Evolutionary conservation across 169 alveolate species (phyloP), one percentile per base, ranked within the genome.

Genomic region (Theileria sp.): DNA sequence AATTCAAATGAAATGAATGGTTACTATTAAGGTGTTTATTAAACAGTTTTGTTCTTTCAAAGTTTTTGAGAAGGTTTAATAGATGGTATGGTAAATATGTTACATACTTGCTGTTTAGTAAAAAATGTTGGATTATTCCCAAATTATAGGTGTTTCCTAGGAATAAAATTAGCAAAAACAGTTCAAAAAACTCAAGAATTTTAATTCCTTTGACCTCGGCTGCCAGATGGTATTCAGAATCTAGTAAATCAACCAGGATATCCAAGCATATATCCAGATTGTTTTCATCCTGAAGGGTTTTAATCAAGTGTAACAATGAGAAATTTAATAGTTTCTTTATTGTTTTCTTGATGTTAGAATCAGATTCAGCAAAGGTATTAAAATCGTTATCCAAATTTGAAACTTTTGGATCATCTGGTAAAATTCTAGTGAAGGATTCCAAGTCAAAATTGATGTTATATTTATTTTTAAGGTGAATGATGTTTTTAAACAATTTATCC

Each of bases 41-140:
- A 32, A 51, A 36, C 0, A 15, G 32, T n/a, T 25, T 36, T 7
- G 66, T 2, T 9, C 44, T 70, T n/a, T 70, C 50, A 13, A 21
- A 19, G 19, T 70, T 13, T 36, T 38, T 70, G 1, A 70, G 21
- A 17, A 32, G 6, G 51, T 70, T 70, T 28, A 15, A 34, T 13
- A 70, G 36, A 10, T 21, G 25, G 21, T 26, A 25, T 36, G 77
- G 77, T 6, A 70, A 30, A 17, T 70, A 15, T 15, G 44, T 15
- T 21, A 21, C 23, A 36, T 70, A 25, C 17, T 36, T 70, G 44
- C 66, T 70, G 66, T 70, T 70, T 8, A 70, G 34, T 25, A 70
- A 70, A 21, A 19, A 70, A 32, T 70, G 68, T 44, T 70, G 77
- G 3, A 32, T 30, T 34, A 70, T 38, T 15, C 77, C 77, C 36